Base-by-base conservation (phyloP, 257 asterid species). In the Salvia splendens region DNA sequence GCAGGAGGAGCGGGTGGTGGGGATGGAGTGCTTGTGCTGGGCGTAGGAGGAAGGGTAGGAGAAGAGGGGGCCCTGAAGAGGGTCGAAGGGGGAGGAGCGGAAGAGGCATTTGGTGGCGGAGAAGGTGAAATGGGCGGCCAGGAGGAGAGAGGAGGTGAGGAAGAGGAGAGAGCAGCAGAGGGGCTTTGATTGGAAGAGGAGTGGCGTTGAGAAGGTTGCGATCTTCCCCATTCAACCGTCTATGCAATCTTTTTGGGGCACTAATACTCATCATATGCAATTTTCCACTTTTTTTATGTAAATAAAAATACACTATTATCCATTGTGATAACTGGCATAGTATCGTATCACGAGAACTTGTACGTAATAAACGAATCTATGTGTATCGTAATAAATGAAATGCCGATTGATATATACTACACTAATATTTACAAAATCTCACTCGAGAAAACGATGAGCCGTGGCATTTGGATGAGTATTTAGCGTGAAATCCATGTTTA, bases 1-100 rank as follows among this genome's bases (percentile, higher is more conserved):
- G 71, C 97, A 90, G 0, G 95, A 81, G 9, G 95, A 81, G 42
- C 97, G 99, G 62, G 80, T 70, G 30, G 91, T 94, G 5, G 96
- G 95, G 15, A 86, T 60, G 67, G 97, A 82, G 53, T 91, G 78
- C 67, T 94, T 94, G 80, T 94, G 96, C 70, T 88, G 92, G 4
- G 95, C 99, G 55, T 94, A 94, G n/a, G 99, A 90, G 2, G 94
- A 33, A 24, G 95, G 95, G 71, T 93, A 93, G 5, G 69, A 49
- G 48, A 88, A 94, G 32, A 91, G 89, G 0, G 94, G 80, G 54
- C 69, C 68, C 68, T 84, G 96, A 10, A 94, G 58, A 0, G 95
- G 97, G 64, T 86, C 96, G 78, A 78, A 81, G 4, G 95, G 95
- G 1, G 97, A 84, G 0, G 86, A 83, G 61, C 96, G 72, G 76